Percentiles rank a stretch among this genome's conserved stretches.
These are phyloP conservation scores for Tylopilus sp. DNA, from an alignment of 768 basidiomycete genomes.

Conservation along the genomic window DNA sequence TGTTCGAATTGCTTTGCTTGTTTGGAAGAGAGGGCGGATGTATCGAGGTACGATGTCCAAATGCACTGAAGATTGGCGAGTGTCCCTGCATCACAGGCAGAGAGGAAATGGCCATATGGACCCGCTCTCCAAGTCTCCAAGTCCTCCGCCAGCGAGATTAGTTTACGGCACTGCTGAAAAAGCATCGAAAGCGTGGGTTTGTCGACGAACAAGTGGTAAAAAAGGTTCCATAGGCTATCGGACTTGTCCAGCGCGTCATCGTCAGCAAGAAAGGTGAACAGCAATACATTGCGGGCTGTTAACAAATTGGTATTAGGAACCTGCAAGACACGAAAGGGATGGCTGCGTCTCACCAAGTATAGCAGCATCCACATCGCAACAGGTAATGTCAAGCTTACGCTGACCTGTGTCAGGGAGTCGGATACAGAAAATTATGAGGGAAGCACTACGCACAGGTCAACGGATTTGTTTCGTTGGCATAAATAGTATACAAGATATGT, in stretches of 20 bases:
- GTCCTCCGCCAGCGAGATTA: constrained; percentile 17
- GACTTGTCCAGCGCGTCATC: constrained; percentile 8
- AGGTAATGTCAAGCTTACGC: constrained; percentile 26
- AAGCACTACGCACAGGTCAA: constrained; percentile 4
- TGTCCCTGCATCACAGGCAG: constrained; percentile 18
- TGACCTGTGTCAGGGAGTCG: constrained; percentile 10
- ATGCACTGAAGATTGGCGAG: constrained; percentile 16
- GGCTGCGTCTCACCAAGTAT: constrained; percentile 20
- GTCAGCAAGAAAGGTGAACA: constrained; percentile 27
- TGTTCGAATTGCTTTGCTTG: constrained; percentile 11
- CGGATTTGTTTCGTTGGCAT: constrained; percentile 10
- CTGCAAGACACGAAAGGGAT: background rate
- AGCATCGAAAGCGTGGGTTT: constrained; percentile 15
- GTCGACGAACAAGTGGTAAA: constrained; percentile 27
- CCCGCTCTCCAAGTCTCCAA: constrained; percentile 20
- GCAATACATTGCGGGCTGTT: constrained; percentile 26
- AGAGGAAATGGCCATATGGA: constrained; percentile 25
- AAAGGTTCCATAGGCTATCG: constrained; percentile 22
- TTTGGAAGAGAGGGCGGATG: background rate
- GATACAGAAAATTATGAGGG: background rate
- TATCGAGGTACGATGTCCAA: constrained; percentile 22
- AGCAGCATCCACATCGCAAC: constrained; percentile 28
- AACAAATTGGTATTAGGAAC: background rate
- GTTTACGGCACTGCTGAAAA: constrained; percentile 25
- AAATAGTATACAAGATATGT: constrained; percentile 48